These are phyloP conservation scores for Yamadazyma diddensiae DNA, from an alignment of 1,139 yeast genomes.

Conservation along the genomic window DNA sequence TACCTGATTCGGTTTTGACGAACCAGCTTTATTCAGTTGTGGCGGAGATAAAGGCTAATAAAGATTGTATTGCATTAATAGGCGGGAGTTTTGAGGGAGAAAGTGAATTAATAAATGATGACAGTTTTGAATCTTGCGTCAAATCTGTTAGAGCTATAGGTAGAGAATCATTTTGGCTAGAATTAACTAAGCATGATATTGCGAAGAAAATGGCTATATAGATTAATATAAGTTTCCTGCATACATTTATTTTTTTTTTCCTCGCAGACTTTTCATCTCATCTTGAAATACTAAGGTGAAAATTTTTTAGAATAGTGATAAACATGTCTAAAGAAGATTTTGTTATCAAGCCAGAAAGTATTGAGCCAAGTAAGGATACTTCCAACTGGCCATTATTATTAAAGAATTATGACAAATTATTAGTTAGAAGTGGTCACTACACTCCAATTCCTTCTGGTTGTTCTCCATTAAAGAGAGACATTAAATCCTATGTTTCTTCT, in stretches of 20 bases:
- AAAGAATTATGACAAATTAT: conserved; percentile 88
- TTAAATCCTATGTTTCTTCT: conserved; percentile 82
- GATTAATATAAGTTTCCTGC: conserved; percentile 2
- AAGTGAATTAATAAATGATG: conserved; percentile 34
- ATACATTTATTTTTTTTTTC: conserved; percentile 3
- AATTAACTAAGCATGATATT: conserved; percentile 34
- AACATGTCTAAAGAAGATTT: conserved; percentile 57
- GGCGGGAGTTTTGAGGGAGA: conserved; percentile 46
- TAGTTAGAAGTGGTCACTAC: conserved; percentile 94
- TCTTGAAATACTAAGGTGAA: conserved; percentile 11
- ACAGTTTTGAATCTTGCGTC: conserved; percentile 50
- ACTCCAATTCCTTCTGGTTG: conserved; percentile 96
- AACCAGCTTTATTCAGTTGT: conserved; percentile 59
- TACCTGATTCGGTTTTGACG: conserved; percentile 42
- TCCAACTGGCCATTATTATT: conserved; percentile 94
- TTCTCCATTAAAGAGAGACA: conserved; percentile 91
- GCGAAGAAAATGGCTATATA: conserved; percentile 15
- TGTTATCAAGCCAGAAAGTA: conserved; percentile 87
- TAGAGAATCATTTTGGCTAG: conserved; percentile 68
- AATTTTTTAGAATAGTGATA: conserved; percentile 12
- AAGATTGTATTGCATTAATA: conserved; percentile 60
- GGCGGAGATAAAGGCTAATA: conserved; percentile 65
- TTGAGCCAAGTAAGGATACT: conserved; percentile 78
- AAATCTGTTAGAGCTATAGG: conserved; percentile 62
- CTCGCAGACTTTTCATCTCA: conserved; percentile 12